Evolutionary conservation across 1,284 basidiomycete species (phyloP), one percentile per base, ranked within the genome.

Genomic region (Boletus sp.): DNA sequence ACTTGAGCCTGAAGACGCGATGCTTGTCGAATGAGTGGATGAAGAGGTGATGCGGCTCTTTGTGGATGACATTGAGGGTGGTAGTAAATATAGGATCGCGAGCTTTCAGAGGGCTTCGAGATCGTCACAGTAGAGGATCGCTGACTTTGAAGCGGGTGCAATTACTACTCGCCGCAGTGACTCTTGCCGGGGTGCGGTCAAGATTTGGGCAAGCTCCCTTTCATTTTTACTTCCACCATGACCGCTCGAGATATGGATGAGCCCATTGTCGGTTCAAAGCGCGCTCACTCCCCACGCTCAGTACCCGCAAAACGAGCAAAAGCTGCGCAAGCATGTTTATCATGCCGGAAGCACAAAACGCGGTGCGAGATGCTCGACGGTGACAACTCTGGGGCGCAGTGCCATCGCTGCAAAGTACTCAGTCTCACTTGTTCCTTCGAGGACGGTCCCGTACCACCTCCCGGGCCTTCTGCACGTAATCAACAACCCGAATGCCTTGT

Each of bases 301-400:
- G 47, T 63, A 6, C 65, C 71, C 35, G 60, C 73, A 48, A 79
- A 79, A 63, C 77, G 78, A 35, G 63, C 76, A 30, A 80, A 79
- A 49, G 72, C 78, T 6, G 65, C 67, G 2, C 78, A 80, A 64
- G 77, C 78, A 3, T 79, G 78, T 57, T 60, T 76, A 4, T 78
- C 78, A 21, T 79, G 78, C 56, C 69, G 79, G 55, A 80, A 80
- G 56, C 71, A 78, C 68, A 79, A 79, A 55, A 80, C 78, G n/a
- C 76, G 78, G 25, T 79, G 78, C 63, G 78, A 79, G 68, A 70
- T 79, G 65, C 74, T 80, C 23, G 79, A 79, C 35, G 69, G 70
- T 17, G 67, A 74, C 51, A 68, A 67, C 57, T 68, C 71, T 27
- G 65, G 67, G 46, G 59, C 70, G n/a, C 72, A 77, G 44, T 80